Conservation (phyloP, 257 asterid species). For the Scutellaria barbata region DNA sequence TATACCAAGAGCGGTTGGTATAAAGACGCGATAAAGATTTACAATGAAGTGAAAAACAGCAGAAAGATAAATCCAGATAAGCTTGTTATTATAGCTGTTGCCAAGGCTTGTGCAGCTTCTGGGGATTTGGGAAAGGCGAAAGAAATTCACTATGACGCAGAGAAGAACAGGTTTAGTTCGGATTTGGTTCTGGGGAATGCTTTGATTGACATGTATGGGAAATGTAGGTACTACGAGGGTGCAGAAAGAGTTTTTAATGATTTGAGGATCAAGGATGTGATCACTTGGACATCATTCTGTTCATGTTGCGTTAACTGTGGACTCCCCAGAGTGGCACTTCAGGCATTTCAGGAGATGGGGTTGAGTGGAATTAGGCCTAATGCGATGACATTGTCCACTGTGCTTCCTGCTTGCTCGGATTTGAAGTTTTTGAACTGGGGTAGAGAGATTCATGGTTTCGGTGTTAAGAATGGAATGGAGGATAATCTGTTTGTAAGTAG, state of each 20-base stretch:
- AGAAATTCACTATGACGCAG: conserved; percentile 59
- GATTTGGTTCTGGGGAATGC: conserved; percentile 72
- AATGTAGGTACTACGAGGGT: conserved; percentile 61
- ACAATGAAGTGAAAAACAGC: conserved; percentile 38
- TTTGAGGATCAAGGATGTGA: conserved; percentile 58
- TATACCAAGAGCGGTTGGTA: conserved; percentile 46
- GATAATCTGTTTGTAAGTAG: conserved; percentile 63
- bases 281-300: conserved; percentile 78
- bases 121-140: conserved; percentile 59
- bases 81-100: conserved; percentile 46
- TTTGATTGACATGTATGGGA: conserved; percentile 70
- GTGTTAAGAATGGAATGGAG: conserved; percentile 58
- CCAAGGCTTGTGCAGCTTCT: conserved; percentile 51
- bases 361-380: conserved; percentile 54
- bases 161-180: conserved; percentile 42
- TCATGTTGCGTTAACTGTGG: conserved; percentile 67
- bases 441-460: conserved; percentile 61
- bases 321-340: conserved; percentile 50
- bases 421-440: conserved; percentile 60
- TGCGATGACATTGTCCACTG: conserved; percentile 59
- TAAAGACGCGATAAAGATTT: conserved; percentile 46
- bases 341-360: conserved; percentile 56
- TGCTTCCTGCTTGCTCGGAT: conserved; percentile 73
- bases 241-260: conserved; percentile 55
- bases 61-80: conserved; percentile 40